phyloP scores from a whole-genome alignment of 1,284 basidiomycete species.

The Irpex sp. region DNA sequence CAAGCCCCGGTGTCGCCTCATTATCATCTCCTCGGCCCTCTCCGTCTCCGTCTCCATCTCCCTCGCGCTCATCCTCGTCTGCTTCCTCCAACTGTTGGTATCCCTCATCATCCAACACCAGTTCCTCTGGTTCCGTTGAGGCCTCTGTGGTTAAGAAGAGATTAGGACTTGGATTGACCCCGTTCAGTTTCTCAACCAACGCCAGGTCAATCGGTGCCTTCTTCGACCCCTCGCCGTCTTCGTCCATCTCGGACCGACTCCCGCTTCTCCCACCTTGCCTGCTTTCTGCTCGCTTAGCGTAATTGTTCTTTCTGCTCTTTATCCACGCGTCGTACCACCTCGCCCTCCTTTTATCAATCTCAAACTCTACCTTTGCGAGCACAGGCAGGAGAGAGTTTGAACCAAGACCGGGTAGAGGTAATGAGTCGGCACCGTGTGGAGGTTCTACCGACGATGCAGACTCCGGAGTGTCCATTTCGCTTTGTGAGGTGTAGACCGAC shows the following conservation, averaged over 20 bases:
- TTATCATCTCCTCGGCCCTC: constrained; percentile 14
- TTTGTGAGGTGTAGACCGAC: constrained; percentile 40
- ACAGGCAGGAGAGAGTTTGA: constrained; percentile 68
- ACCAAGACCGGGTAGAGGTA: constrained; percentile 60
- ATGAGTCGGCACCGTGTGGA: constrained; percentile 36
- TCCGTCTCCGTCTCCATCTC: constrained; percentile 12
- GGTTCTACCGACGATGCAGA: constrained; percentile 38
- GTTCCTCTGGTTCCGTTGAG: constrained; percentile 21
- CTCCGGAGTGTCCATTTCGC: constrained; percentile 53
- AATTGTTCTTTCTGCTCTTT: constrained; percentile 52
- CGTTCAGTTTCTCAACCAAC: constrained; percentile 45
- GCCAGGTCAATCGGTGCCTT: constrained; percentile 41
- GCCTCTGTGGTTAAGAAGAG: constrained; percentile 21
- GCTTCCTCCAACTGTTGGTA: constrained; percentile 30
- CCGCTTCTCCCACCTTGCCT: constrained; percentile 24
- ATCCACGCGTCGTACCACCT: constrained; percentile 84
- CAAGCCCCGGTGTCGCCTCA: constrained; percentile 18
- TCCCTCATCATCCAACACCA: constrained; percentile 18
- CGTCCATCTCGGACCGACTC: constrained; percentile 16
- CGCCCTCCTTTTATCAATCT: constrained; percentile 70
- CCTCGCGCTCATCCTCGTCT: constrained; percentile 3
- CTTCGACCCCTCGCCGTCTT: constrained; percentile 19
- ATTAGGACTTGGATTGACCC: constrained; percentile 27
- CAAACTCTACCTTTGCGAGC: constrained; percentile 84
- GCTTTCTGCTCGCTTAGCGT: constrained; percentile 48